phyloP scores from a whole-genome alignment of 2,329 filamentous ascomycete genomes.

The Cercospora citrullina region DNA sequence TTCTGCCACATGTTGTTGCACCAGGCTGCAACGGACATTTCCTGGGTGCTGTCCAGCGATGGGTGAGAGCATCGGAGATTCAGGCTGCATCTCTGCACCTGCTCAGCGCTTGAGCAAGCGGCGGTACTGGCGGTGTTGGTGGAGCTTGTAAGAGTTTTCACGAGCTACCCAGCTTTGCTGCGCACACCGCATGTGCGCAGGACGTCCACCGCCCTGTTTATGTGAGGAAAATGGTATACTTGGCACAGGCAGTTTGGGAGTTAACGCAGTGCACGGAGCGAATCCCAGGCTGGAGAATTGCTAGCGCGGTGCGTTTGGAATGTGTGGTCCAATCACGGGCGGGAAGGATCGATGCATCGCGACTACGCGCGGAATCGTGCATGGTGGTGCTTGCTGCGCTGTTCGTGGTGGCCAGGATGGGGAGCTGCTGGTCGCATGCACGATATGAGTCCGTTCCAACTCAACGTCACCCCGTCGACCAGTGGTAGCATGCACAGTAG shows the following conservation, averaged over 20 bases:
- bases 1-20: conserved; percentile 13
- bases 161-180: conserved; percentile 15
- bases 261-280: conserved; percentile 14
- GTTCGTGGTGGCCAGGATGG: conserved; percentile 5
- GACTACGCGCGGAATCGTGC: conserved; percentile 10
- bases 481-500: not conserved
- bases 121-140: conserved; percentile 2
- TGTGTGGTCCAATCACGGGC: conserved; percentile 7
- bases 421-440: conserved; percentile 13
- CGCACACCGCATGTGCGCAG: conserved; percentile 13
- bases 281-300: conserved; percentile 15
- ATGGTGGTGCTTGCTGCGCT: conserved; percentile 16
- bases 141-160: conserved; percentile 11
- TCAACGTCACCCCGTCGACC: conserved; percentile 1
- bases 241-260: conserved; percentile 18
- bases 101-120: not conserved
- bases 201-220: conserved; percentile 18
- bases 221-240: conserved; percentile 18
- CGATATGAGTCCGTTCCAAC: conserved; percentile 5
- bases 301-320: not conserved
- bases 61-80: not conserved
- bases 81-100: not conserved
- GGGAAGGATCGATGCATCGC: conserved; percentile 8
- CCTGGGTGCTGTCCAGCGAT: not conserved
- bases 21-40: conserved; percentile 6